Conservation (phyloP, 805 yeast species). For the Monosporozyma aquatica region DNA sequence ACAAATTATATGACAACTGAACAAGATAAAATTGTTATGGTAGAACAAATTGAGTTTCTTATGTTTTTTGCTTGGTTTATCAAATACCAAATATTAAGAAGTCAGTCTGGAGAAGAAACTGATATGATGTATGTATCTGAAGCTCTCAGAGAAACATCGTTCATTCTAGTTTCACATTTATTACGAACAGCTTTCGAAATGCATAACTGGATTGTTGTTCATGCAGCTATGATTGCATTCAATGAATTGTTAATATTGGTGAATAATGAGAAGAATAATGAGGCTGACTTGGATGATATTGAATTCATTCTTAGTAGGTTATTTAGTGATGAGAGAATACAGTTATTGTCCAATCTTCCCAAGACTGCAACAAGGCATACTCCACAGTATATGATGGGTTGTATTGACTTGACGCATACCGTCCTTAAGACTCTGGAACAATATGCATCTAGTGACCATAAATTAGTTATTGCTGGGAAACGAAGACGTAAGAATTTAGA, state of each 20-base stretch:
- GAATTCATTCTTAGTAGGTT: constrained; percentile 53
- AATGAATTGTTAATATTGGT: constrained; percentile 47
- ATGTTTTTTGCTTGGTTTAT: constrained; percentile 68
- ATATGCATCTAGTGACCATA: constrained; percentile 43
- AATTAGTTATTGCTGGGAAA: constrained; percentile 39
- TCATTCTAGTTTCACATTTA: constrained; percentile 39
- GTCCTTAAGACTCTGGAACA: constrained; percentile 59
- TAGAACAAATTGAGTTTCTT: constrained; percentile 41
- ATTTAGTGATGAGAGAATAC: constrained; percentile 57
- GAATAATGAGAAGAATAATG: constrained; percentile 31
- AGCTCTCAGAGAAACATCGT: constrained; percentile 52
- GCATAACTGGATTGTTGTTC: constrained; percentile 51
- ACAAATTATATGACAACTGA: constrained; percentile 40
- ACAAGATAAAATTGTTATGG: constrained; percentile 25
- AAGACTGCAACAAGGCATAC: constrained; percentile 56
- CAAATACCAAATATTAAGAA: constrained; percentile 44
- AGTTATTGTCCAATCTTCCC: constrained; percentile 49
- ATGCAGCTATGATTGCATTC: constrained; percentile 61
- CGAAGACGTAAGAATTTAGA: constrained; percentile 27
- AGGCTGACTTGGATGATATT: constrained; percentile 36
- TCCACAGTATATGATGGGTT: constrained; percentile 47
- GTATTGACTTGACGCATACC: constrained; percentile 57
- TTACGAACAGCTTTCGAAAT: constrained; percentile 34
- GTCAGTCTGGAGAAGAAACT: constrained; percentile 17
- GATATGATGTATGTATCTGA: constrained; percentile 39